A percentile compares a stretch with the other conserved stretches of the same genome.
These are phyloP conservation scores for Mucor lusitanicus DNA, from an alignment of 371 early-diverging fungal genomes.

Conservation along the genomic window DNA sequence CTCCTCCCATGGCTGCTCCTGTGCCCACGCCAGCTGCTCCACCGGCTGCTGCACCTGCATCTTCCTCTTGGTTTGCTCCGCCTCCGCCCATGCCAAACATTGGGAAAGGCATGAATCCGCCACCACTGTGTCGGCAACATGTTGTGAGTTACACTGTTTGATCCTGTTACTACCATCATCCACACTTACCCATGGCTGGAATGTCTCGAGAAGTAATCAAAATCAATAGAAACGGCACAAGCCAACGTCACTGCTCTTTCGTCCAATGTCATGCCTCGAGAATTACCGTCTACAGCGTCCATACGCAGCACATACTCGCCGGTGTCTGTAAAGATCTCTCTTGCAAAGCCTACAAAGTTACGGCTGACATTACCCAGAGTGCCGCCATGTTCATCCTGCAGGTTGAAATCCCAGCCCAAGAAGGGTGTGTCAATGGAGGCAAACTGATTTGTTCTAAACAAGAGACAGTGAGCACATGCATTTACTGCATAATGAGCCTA, in stretches of 20 bases:
- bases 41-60: neutral
- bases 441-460: constrained; percentile 60
- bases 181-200: constrained; percentile 59
- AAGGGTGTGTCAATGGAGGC: constrained; percentile 79
- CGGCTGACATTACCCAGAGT: constrained; percentile 70
- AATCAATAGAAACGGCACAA: constrained; percentile 86
- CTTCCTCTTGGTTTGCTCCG: constrained; percentile 12
- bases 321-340: constrained; percentile 88
- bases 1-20: constrained; percentile 1
- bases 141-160: neutral
- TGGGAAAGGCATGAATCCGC: constrained; percentile 48
- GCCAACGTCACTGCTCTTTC: constrained; percentile 85
- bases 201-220: constrained; percentile 89
- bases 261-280: constrained; percentile 72
- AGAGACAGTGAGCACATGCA: neutral
- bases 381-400: constrained; percentile 65
- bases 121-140: constrained; percentile 15
- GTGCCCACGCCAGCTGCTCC: neutral
- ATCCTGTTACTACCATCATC: neutral
- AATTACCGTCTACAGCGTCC: constrained; percentile 62
- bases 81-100: constrained; percentile 48
- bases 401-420: constrained; percentile 80
- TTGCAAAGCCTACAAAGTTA: constrained; percentile 85
- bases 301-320: constrained; percentile 84
- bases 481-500: too few relatives aligned